phyloP scores from a whole-genome alignment of 495 filamentous ascomycete genomes.

The Penicillium canariense region DNA sequence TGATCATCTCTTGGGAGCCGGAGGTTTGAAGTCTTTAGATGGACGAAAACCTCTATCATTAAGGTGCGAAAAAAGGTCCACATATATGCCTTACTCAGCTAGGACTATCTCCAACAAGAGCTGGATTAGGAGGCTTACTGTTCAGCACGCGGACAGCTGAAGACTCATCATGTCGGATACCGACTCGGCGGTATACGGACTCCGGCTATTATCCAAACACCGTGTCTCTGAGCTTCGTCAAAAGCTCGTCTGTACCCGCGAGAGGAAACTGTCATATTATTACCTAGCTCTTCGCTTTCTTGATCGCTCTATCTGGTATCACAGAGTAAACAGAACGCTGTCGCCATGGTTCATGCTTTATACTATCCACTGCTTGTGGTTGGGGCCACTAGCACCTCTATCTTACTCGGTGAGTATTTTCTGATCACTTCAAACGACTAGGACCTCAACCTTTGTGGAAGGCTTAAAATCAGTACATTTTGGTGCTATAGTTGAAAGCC shows the following conservation, averaged over 20 bases:
- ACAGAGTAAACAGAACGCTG: neutral
- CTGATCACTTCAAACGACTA: neutral
- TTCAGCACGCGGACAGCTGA: neutral
- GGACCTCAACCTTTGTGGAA: neutral
- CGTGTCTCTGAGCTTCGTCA: neutral
- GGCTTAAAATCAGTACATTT: neutral
- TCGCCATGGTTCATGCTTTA: constrained; percentile 1
- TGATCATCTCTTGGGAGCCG: neutral
- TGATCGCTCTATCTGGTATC: too few relatives aligned
- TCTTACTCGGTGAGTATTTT: constrained; percentile 1
- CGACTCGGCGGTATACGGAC: neutral
- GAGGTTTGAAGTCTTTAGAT: neutral
- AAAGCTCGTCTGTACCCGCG: too few relatives aligned
- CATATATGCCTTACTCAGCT: neutral
- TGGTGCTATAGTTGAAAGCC: neutral
- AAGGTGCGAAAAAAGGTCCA: neutral
- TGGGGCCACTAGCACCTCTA: neutral
- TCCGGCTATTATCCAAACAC: neutral
- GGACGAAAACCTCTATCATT: neutral
- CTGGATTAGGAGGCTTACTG: neutral
- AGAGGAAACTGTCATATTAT: too few relatives aligned
- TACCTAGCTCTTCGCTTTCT: too few relatives aligned
- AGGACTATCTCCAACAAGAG: neutral
- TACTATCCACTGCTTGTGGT: constrained; percentile 3
- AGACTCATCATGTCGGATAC: neutral